Base-by-base conservation (phyloP, 257 asterid species). In the Solanum appendiculatum region DNA sequence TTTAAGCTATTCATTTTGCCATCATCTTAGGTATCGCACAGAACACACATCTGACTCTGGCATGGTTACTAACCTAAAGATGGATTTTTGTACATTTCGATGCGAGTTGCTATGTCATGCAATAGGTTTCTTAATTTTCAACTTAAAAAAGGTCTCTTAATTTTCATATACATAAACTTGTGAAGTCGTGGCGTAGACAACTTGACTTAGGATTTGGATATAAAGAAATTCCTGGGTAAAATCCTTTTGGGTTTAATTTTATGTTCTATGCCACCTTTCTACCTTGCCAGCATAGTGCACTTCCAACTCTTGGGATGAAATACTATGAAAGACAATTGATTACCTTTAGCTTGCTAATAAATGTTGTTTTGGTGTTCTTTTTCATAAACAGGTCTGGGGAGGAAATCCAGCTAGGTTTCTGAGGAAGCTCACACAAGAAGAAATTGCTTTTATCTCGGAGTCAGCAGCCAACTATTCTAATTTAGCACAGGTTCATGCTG, bases 381-480 rank as follows among this genome's bases (percentile, higher is more conserved):
- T 85, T 25, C 51, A n/a, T 84, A 66, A 46, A 68, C 94, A 95
- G 98, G 91, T 95, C 14, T 95, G 99, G 99, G 99, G 98, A 91
- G 98, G 99, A 87, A 97, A 95, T 89, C 99, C 99, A 31, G 99
- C 99, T 58, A 95, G 95, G 86, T 95, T 97, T 85, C 91, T 97
- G 90, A 92, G 99, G 91, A 97, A 95, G 93, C 98, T 95, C 87
- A 95, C 94, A 66, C 96, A 91, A 31, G 98, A 96, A 64, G 98
- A 96, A 90, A 93, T 94, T 42, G 93, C 96, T 87, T 97, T 94
- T 93, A 94, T 97, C 86, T 91, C 98, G 56, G 92, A 94, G 88
- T 97, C 98, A 11, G 99, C 99, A 37, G 34, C 83, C 85, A 95
- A 95, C 90, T 97, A 97, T 84, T 80, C 98, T 66, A 92, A 77